Base-by-base conservation (phyloP, 1,284 basidiomycete genomes). In the Moesziomyces sp. region DNA sequence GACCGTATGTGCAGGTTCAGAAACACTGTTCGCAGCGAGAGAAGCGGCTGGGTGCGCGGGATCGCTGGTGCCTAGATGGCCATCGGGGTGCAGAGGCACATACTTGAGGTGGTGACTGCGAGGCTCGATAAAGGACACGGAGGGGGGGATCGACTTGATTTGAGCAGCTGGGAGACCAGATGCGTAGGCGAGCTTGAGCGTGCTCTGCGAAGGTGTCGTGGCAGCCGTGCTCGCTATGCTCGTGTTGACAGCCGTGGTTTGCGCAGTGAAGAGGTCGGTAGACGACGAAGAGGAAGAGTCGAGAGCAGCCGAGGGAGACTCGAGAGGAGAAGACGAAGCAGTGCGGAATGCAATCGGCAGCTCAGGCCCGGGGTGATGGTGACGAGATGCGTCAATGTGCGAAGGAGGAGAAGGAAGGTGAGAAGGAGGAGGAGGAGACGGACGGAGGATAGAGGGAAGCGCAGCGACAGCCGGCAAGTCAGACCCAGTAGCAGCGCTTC, bases 121-220 rank as follows among this genome's bases (percentile, higher is more conserved):
- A 16, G 38, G 38, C 38, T 40, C 16, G 38, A 40, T 14, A 18
- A 40, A 19, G 21, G 28, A n/a, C 6, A 10, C 6, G 38, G 30
- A 5, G 3, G 46, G 14, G 38, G 46, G 26, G 21, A 5, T 30
- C 34, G 35, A 28, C n/a, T 30, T 19, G 19, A 19, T 11, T 19
- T 38, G 26, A 19, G 44, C 44, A 10, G n/a, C 30, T 19, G 30
- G 30, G 46, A 51, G 50, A 7, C 43, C n/a, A 23, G 54, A 34
- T 28, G 16, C 43, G 18, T 38, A 43, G 19, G 30, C 46, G 19
- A 63, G 52, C 49, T 62, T 58, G 8, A 34, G 34, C 10, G 67
- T 52, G 58, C 53, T 64, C 24, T 70, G 50, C 5, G 53, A 60
- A 43, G 57, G 58, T 18, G 61, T 48, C 0, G 57, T 60, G 13